Evolutionary conservation across 768 basidiomycete species (phyloP).

Genomic region (Termitomyces sp.): DNA sequence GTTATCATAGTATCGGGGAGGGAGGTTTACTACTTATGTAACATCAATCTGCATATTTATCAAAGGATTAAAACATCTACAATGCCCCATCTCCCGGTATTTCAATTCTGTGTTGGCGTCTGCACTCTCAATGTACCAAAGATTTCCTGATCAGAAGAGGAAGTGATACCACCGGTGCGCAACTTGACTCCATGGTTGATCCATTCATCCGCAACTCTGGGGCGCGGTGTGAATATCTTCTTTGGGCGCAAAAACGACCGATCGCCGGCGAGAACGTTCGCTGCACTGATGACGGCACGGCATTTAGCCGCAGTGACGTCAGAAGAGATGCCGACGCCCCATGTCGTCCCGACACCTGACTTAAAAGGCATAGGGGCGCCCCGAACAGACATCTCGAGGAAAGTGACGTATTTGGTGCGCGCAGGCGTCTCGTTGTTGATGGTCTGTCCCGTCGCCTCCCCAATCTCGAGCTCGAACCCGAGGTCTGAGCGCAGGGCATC

Average conservation of each 20-base stretch:
- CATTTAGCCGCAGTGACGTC: constrained; percentile 69
- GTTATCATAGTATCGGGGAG: not conserved
- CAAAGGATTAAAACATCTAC: not conserved
- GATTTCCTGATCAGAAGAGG: constrained; percentile 8
- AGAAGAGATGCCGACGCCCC: constrained; percentile 75
- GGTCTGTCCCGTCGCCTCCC: constrained; percentile 71
- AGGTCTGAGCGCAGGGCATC: constrained; percentile 65
- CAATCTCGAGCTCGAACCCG: constrained; percentile 56
- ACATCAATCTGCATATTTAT: not conserved
- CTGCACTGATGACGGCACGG: constrained; percentile 70
- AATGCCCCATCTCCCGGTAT: not conserved
- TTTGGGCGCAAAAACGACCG: constrained; percentile 35
- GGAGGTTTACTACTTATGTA: not conserved
- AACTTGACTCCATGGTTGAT: constrained; percentile 15
- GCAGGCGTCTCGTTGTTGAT: constrained; percentile 32
- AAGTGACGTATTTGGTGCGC: constrained; percentile 59
- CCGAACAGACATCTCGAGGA: constrained; percentile 62
- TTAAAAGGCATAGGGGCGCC: constrained; percentile 38
- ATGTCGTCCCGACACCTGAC: constrained; percentile 44
- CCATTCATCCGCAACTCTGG: constrained; percentile 15
- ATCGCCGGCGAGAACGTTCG: constrained; percentile 54
- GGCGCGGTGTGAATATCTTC: constrained; percentile 19
- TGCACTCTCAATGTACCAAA: constrained; percentile 7
- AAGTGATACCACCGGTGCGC: constrained; percentile 15
- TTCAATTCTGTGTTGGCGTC: constrained; percentile 6